These are phyloP conservation scores for Emergomyces pasteurianus DNA, from an alignment of 2,329 filamentous ascomycete genomes.

Conservation along the genomic window DNA sequence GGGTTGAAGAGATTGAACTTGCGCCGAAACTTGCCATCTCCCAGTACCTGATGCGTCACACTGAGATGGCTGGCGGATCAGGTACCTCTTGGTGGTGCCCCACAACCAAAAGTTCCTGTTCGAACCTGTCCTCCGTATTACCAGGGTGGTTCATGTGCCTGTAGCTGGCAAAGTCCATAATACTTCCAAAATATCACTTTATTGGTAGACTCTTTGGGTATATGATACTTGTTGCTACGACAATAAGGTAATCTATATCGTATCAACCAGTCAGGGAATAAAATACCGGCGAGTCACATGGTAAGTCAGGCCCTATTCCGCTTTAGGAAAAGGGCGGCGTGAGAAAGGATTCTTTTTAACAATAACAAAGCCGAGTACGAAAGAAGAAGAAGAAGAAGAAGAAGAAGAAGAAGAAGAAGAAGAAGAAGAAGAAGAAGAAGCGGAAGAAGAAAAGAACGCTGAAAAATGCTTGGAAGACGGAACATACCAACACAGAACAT, in stretches of 20 bases:
- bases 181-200: not conserved
- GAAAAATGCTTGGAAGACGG: too few relatives aligned
- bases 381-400: not conserved
- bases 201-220: not conserved
- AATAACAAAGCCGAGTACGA: not conserved
- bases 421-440: not conserved
- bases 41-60: not conserved
- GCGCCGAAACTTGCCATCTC: not conserved
- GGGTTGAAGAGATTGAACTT: not conserved
- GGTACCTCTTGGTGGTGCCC: not conserved
- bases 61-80: not conserved
- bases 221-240: not conserved
- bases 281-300: not conserved
- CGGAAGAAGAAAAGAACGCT: not conserved
- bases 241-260: not conserved
- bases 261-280: not conserved
- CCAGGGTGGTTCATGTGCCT: not conserved
- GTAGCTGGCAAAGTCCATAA: not conserved
- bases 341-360: not conserved
- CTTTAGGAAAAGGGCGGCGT: not conserved
- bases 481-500: not conserved
- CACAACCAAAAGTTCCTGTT: too few relatives aligned
- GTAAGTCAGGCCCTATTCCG: not conserved
- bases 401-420: not conserved
- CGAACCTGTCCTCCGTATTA: not conserved